Evolutionary conservation across 139 green algal species (phyloP).

Genomic region (Chlorella sp.): DNA sequence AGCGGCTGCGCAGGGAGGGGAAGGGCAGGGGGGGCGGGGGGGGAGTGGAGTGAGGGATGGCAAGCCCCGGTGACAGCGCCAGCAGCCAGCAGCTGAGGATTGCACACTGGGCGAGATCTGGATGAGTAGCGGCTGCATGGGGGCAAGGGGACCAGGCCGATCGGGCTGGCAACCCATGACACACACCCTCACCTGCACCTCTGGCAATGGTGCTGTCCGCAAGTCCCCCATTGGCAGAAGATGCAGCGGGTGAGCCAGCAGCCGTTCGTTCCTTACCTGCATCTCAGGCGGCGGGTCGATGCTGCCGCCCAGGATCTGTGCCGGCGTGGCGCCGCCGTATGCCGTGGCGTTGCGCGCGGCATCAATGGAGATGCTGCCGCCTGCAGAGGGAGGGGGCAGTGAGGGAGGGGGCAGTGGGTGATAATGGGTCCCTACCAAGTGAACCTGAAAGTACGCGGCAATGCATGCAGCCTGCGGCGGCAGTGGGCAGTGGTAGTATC

Average conservation of each 20-base stretch:
- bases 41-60: not conserved
- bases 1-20: no score
- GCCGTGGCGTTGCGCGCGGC: not conserved
- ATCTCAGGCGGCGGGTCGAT: constrained; percentile 34
- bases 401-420: not conserved
- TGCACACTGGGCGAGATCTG: not conserved
- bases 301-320: constrained; percentile 15
- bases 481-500: no score
- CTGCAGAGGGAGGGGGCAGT: not conserved
- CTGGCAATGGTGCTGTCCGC: no score
- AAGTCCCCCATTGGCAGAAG: not conserved
- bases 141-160: no score
- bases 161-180: no score
- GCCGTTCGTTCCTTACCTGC: constrained; percentile 10
- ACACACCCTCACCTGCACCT: no score
- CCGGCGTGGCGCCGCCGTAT: constrained; percentile 30
- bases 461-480: no score
- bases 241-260: not conserved
- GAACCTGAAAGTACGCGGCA: not conserved
- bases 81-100: not conserved
- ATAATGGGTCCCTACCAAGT: no score
- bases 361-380: constrained; percentile 16
- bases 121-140: not conserved
- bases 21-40: not conserved
- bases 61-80: not conserved